Evolutionary conservation across 164 flowering plant genomes (phyloP), one percentile per base, ranked within the genome.

Genomic region (Brasenia schreberi): DNA sequence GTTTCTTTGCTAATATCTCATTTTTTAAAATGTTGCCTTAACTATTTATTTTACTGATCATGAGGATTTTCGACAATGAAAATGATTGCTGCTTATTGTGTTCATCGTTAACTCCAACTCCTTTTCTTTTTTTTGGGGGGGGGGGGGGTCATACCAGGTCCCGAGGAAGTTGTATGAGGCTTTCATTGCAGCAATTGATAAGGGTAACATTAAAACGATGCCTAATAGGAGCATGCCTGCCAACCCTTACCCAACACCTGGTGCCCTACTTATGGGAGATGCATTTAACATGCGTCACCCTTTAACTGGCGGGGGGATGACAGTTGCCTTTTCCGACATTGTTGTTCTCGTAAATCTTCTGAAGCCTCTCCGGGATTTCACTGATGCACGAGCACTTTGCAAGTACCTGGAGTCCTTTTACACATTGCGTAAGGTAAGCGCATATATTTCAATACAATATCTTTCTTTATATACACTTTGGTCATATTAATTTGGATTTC

Each of bases 201-300:
- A 77, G 66, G 97, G 98, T 72, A 84, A 78, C 68, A 84, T 92
- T 61, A 82, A 86, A 75, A 87, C 93, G 39, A 92, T 92, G 97
- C 90, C 96, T 17, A 92, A 92, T 64, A 87, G 87, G 79, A 90
- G 94, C 87, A 90, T 92, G 98, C 98, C 98, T 42, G 98, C 98
- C 58, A 78, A 81, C 72, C 98, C 98, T 14, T 73, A 82, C 59
- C 92, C 96, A 27, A 93, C 92, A 64, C 96, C 97, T 10, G 97
- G 98, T 27, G 98, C 98, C 14, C 67, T 90, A 39, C 67, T 93
- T 62, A 81, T 90, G 96, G 98, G 97, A 2, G 97, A 92, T 77
- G 96, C 98, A 65, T 90, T 92, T 72, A 89, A 89, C 69, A 87
- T 89, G 96, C 88, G 93, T 44, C 96, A 89, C 69, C 96, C 96